Evolutionary conservation across 441 rosid genomes (phyloP).

Genomic region (Theobroma grandiflorum): DNA sequence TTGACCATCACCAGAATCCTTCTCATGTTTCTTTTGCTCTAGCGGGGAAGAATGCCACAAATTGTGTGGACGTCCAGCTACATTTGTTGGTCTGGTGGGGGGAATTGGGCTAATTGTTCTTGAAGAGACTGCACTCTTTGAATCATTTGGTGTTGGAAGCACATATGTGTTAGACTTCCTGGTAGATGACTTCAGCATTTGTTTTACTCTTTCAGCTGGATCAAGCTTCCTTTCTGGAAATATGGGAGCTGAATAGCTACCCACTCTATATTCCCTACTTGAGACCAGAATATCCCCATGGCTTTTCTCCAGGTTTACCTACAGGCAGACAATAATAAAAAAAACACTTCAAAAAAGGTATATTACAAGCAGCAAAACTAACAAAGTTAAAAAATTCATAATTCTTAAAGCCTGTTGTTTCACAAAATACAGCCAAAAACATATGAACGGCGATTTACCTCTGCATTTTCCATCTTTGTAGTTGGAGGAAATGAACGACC

Average conservation of each 20-base stretch:
- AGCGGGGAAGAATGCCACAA: slow-evolving; percentile 83
- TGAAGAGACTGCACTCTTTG: slow-evolving; percentile 50
- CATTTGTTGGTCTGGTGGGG: slow-evolving; percentile 51
- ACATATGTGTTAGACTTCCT: slow-evolving; percentile 68
- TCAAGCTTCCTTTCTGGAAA: slow-evolving; percentile 79
- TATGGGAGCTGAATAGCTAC: slow-evolving; percentile 91
- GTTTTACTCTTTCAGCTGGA: slow-evolving; percentile 64
- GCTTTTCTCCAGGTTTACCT: slow-evolving; percentile 61
- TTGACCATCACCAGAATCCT: slow-evolving; percentile 46
- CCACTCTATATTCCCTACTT: slow-evolving; percentile 53
- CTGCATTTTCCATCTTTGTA: slow-evolving; percentile 49
- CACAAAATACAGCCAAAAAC: neutral
- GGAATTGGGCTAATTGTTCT: slow-evolving; percentile 50
- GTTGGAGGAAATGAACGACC: slow-evolving; percentile 56
- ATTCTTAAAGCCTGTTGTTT: neutral
- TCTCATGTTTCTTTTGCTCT: slow-evolving; percentile 75
- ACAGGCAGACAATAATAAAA: slow-evolving; percentile 27
- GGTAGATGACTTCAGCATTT: slow-evolving; percentile 47
- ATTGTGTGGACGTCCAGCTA: slow-evolving; percentile 57
- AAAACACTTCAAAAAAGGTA: slow-evolving; percentile 3
- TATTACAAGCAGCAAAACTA: neutral
- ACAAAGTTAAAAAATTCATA: neutral
- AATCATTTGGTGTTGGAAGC: slow-evolving; percentile 83
- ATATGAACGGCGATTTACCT: slow-evolving; percentile 45
- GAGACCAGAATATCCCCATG: slow-evolving; percentile 50